Conservation (phyloP, 805 yeast species). For the Ogataea pignaliae region DNA sequence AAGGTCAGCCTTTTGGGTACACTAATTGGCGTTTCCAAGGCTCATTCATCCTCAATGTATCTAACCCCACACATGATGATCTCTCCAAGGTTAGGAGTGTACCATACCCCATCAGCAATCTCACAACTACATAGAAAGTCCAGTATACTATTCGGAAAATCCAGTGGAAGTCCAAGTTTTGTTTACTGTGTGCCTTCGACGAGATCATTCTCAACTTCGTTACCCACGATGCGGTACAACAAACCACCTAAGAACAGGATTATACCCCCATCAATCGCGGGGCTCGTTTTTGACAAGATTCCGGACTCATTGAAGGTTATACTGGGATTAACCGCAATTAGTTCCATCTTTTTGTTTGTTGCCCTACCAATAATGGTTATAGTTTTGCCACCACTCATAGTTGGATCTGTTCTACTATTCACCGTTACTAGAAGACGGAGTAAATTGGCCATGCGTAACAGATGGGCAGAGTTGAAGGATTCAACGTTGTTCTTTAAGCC, state of each 20-base stretch:
- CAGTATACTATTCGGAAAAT: no score
- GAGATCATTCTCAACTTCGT: background rate
- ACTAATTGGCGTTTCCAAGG: no score
- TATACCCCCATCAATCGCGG: slow-evolving; percentile 10
- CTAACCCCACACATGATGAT: no score
- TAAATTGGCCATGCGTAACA: slow-evolving; percentile 11
- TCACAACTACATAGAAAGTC: no score
- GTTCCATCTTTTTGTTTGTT: slow-evolving; percentile 27
- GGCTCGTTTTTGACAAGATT: slow-evolving; percentile 16
- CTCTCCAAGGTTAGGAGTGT: no score
- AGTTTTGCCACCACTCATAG: slow-evolving; percentile 27
- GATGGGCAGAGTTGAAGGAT: slow-evolving; percentile 22
- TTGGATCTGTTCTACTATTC: slow-evolving; percentile 22
- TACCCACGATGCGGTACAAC: slow-evolving; percentile 2
- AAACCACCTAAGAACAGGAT: slow-evolving; percentile 23
- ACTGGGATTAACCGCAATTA: slow-evolving; percentile 21
- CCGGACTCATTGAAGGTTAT: slow-evolving; percentile 29
- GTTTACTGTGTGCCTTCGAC: background rate
- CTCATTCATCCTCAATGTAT: no score
- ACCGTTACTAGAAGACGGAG: slow-evolving; percentile 10
- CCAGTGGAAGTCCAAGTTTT: background rate
- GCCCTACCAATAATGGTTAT: slow-evolving; percentile 29
- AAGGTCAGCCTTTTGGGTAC: no score
- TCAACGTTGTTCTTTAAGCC: slow-evolving; percentile 26
- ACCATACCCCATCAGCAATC: no score